Evolutionary conservation across 805 yeast species (phyloP).

Genomic region (Grigorovia jiainica): DNA sequence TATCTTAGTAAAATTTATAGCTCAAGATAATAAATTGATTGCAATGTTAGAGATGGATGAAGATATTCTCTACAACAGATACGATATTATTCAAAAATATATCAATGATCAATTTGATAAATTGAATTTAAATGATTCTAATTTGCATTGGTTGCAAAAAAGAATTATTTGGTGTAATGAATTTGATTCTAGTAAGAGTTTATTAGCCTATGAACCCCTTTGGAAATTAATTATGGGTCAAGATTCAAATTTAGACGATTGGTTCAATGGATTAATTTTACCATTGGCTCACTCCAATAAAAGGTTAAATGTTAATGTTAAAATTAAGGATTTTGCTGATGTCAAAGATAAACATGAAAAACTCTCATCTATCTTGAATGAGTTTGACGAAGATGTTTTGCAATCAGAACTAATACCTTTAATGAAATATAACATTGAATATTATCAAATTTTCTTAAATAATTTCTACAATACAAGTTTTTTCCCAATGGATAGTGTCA

Average conservation of each 20-base stretch:
- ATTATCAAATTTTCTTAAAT: slow-evolving; percentile 10
- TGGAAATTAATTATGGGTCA: slow-evolving; percentile 10
- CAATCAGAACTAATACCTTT: slow-evolving; percentile 19
- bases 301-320: slow-evolving; percentile 7
- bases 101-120: slow-evolving; percentile 9
- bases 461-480: slow-evolving; percentile 8
- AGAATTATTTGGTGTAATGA: slow-evolving; percentile 20
- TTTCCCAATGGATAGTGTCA: slow-evolving; percentile 12
- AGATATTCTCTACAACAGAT: slow-evolving; percentile 9
- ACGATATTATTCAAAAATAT: slow-evolving; percentile 6
- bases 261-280: slow-evolving; percentile 23
- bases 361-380: background rate
- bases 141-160: slow-evolving; percentile 16
- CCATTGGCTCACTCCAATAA: slow-evolving; percentile 24
- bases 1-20: slow-evolving; percentile 17
- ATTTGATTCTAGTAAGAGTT: slow-evolving; percentile 7
- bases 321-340: slow-evolving; percentile 18
- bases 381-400: slow-evolving; percentile 6
- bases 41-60: slow-evolving; percentile 19
- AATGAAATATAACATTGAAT: slow-evolving; percentile 6
- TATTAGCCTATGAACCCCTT: slow-evolving; percentile 16
- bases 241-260: slow-evolving; percentile 8
- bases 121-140: slow-evolving; percentile 3
- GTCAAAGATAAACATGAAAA: background rate
- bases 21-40: slow-evolving; percentile 15